Evolutionary conservation across 2,329 filamentous ascomycete genomes (phyloP), one percentile per base, ranked within the genome.

Genomic region (Fusarium tuaranense): DNA sequence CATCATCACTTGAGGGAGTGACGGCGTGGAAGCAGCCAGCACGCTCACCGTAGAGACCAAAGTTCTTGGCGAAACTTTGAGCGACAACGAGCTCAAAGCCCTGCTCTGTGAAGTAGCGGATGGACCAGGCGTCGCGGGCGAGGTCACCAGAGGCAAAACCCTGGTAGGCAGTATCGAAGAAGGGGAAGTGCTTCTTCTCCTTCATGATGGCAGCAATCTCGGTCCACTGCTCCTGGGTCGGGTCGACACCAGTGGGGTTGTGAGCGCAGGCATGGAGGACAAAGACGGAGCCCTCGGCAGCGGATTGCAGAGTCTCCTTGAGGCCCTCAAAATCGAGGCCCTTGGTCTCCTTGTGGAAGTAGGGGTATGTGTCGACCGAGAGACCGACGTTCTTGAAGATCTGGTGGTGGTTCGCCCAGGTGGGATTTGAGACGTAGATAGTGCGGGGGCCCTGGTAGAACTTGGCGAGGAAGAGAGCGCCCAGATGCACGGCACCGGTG

Each of bases 321-420:
- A 98, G 95, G 85, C 95, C 96, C 70, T 93, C 91, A 80, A 98
- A 95, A 85, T 98, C 95, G 63, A 99, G 92, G 60, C 95, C 95
- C 83, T 95, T 95, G 76, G 95, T 98, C 82, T 93, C 83, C 82
- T 94, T 91, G 83, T 92, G 92, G 87, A 98, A 99, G 89, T 99
- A 99, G 60, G 96, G 97, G 87, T 99, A 99, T 76, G 91, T 91
- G 77, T 92, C 92, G 79, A 95, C 90, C 38, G 91, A 86, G 34
- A 98, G 88, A 78, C 90, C 89, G 81, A 98, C 95, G 82, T 98
- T 98, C 84, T 88, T 90, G 87, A 99, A 98, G 88, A 99, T 98
- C 85, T 98, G 97, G 87, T 97, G 92, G 91, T 99, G 97, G 87
- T 99, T 99, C 78, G 94, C 95, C 97, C 97, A 99, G 72, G 97